Evolutionary conservation across 2,329 filamentous ascomycete species (phyloP), one percentile per base, ranked within the genome.

Genomic region (Zymoseptoria pseudotritici): DNA sequence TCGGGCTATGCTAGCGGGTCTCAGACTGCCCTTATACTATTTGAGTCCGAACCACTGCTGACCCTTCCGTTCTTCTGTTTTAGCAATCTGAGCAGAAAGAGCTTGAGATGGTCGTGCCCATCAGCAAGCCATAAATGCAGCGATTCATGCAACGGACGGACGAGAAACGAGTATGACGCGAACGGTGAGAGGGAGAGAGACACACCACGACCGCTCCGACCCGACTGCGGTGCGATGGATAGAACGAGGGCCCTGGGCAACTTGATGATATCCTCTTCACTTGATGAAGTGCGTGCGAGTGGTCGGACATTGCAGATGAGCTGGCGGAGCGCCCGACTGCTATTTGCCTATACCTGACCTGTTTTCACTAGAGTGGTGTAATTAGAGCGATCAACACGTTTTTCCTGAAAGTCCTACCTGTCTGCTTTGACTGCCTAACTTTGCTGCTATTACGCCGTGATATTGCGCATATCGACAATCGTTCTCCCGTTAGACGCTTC

Each of bases 41-140:
- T 24, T 24, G 22, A 24, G 22, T 24, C 22, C 22, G 22, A 24
- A 24, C 22, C 22, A 24, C 22, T 24, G 22, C 22, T 24, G 22
- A 24, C 22, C 22, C 22, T 24, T 24, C 4, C 4, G 22, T 24
- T 4, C 22, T 24, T 24, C 22, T 24, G 3, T 24, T 24, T 24
- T 24, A 24, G 22, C 53, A 61, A 26, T 4, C 22, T 10, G 70
- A 71, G 11, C 50, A 66, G 3, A 68, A 74, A 46, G 71, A 76
- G 59, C 63, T 68, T 19, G 76, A 77, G 59, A 76, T 67, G 61
- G 64, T 70, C 49, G 67, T 73, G 9, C 60, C 64, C 50, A 63
- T 69, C 56, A 57, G 63, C 57, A 74, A 74, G 69, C 71, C 72
- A 62, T 74, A 70, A 46, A 46, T 46, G 36, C 36, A 46, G 36